Evolutionary conservation across 148 eudicot genomes (phyloP).

Genomic region (Polygonum aviculare): DNA sequence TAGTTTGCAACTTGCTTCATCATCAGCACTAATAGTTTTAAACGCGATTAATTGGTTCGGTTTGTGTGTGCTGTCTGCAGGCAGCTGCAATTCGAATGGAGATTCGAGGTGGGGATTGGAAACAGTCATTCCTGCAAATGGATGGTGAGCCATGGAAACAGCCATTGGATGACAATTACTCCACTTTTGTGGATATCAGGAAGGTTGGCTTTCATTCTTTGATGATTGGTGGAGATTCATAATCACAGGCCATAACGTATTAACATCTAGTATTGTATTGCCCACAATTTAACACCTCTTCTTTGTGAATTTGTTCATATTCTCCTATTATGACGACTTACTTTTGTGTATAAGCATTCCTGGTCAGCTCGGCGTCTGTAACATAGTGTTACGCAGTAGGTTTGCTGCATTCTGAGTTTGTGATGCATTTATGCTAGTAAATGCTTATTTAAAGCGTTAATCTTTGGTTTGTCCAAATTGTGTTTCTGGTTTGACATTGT

Average conservation of each 20-base stretch:
- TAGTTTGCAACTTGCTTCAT: neutral
- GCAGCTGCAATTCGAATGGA: constrained; percentile 85
- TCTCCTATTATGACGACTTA: neutral
- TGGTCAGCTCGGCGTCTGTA: neutral
- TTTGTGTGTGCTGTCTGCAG: constrained; percentile 23
- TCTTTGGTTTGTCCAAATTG: neutral
- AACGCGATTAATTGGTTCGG: neutral
- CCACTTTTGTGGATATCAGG: constrained; percentile 77
- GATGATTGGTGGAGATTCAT: constrained; percentile 47
- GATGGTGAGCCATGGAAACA: constrained; percentile 99
- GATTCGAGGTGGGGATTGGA: constrained; percentile 94
- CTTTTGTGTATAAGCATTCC: neutral
- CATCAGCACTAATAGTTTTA: neutral
- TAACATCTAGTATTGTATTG: neutral
- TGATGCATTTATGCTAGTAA: neutral
- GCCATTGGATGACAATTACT: constrained; percentile 60
- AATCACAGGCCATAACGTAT: neutral
- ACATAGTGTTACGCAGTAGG: neutral
- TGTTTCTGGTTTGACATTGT: neutral
- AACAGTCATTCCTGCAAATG: constrained; percentile 66
- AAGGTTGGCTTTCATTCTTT: constrained; percentile 69
- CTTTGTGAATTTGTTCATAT: constrained; percentile 3
- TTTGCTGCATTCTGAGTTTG: neutral
- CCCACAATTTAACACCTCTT: neutral
- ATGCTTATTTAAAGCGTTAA: neutral